Conservation (phyloP, 2,329 filamentous ascomycete genomes). For the Claviceps sp. region DNA sequence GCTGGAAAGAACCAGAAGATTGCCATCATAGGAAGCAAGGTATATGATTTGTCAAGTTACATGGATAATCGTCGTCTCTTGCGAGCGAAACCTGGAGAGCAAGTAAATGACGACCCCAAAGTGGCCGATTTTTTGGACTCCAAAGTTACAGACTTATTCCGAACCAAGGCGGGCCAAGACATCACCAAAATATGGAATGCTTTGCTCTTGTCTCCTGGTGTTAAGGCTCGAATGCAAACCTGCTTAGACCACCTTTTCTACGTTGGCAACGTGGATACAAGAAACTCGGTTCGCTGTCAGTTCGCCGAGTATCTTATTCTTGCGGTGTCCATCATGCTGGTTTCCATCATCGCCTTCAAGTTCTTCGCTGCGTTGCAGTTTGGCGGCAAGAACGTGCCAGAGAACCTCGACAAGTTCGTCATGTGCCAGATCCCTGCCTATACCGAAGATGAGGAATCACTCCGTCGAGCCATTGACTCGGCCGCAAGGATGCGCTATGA, state of each 20-base stretch:
- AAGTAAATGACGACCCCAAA: constrained; percentile 29
- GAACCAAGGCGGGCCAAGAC: constrained; percentile 60
- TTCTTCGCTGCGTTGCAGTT: constrained; percentile 96
- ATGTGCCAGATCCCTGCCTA: constrained; percentile 97
- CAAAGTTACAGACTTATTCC: constrained; percentile 63
- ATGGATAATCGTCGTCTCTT: constrained; percentile 58
- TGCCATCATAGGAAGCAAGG: constrained; percentile 61
- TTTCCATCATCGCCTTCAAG: constrained; percentile 80
- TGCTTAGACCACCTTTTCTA: constrained; percentile 95
- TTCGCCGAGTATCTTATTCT: constrained; percentile 87
- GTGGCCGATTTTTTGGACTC: constrained; percentile 71
- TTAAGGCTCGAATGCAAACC: constrained; percentile 56
- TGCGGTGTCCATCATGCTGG: constrained; percentile 68
- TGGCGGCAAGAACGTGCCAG: constrained; percentile 75
- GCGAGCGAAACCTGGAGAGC: constrained; percentile 39
- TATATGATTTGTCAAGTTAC: constrained; percentile 88
- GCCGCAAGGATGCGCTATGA: constrained; percentile 92
- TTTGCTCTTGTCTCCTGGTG: constrained; percentile 41
- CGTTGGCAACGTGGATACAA: constrained; percentile 79
- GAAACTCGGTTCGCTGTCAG: constrained; percentile 70
- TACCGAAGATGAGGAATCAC: constrained; percentile 94
- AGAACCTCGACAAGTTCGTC: constrained; percentile 96
- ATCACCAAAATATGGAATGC: constrained; percentile 72
- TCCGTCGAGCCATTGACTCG: constrained; percentile 93
- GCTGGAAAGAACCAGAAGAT: constrained; percentile 51